Evolutionary conservation across 768 basidiomycete genomes (phyloP), one percentile per base, ranked within the genome.

Genomic region (Sporobolomyces roseus): DNA sequence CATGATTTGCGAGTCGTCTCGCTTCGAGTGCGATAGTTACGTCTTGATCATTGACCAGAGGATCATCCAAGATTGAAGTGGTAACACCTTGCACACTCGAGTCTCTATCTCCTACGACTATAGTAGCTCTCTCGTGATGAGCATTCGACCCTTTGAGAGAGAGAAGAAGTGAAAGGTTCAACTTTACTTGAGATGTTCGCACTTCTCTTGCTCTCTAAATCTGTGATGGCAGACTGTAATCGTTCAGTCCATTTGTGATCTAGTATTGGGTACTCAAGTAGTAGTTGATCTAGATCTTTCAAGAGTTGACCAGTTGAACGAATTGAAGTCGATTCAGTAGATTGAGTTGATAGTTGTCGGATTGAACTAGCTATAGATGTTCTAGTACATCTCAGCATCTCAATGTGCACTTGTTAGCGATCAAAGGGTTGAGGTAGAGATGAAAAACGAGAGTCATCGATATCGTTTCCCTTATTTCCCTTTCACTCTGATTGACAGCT

Each of bases 1-100:
- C 8, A 1, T 48, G 32, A 3, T 25, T 10, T 5, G 17, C 16
- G 29, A 73, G 59, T 16, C 63, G 27, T 13, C 71, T 50, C 6
- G 63, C n/a, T 23, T 68, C 71, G 38, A 73, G 53, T 1, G 65
- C 56, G 41, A 73, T 30, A 8, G 64, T 63, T 35, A 69, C 36
- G 1, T 68, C 64, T 8, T 50, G 43, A 14, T 12, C 4, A 56
- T 46, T 55, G 27, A 67, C 19, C 46, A 73, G 64, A 16, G 71
- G 71, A 61, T 73, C 67, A 36, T 73, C 71, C 48, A 73, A 49
- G 35, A 68, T 54, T 4, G 71, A 63, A 0, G 49, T 59, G 0
- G 66, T 58, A 38, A 73, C 41, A 19, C 32, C 49, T 21, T 48
- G 10, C 0, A 64, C 56, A 4, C 61, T 56, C 25, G 63, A 56